Evolutionary conservation across 352 stramenopile genomes (phyloP), one percentile per base, ranked within the genome.

Genomic region (Pythium aquatile): DNA sequence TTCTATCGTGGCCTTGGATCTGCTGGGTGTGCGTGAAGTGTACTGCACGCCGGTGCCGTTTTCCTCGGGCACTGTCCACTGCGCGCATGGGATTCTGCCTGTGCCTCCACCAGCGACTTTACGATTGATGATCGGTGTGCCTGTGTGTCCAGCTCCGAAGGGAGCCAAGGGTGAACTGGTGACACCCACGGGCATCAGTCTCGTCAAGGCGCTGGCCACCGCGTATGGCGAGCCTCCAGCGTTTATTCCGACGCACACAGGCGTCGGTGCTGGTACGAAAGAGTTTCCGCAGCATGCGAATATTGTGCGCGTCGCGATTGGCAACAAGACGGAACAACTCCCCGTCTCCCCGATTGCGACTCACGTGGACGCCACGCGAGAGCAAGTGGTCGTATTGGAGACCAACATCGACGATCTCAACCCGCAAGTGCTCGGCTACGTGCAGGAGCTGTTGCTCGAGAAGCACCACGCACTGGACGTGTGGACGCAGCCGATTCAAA

Each of bases 71-170:
- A 97, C 87, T 0, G 95, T 99, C 40, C 92, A 90, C 74, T 98
- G 96, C 29, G 90, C 91, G 73, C 97, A 99, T 66, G 97, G 97
- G n/a, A 69, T 98, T 7, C 73, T 99, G 6, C 96, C 96, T 4
- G 96, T 99, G 37, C 97, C 96, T 13, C 94, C 96, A 17, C 94
- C 94, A 1, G 97, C 97, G 17, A 98, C 97, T 2, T 88, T 98
- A 58, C 88, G 87, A 4, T 74, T 99, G 14, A 95, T 99, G 90
- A 88, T 97, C 52, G 95, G 85, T 14, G 88, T 98, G 55, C 92
- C 93, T 5, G 94, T 96, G 17, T 97, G 90, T 73, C 91, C 91
- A 16, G 95, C 95, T 26, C 97, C 97, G 0, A 82, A 79, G 42
- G 84, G 86, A 29, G 86, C 84, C 0, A 86, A 70, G 37, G 96